Evolutionary conservation across 768 basidiomycete species (phyloP), one percentile per base, ranked within the genome.

Genomic region (Boletus tylopilopsis): DNA sequence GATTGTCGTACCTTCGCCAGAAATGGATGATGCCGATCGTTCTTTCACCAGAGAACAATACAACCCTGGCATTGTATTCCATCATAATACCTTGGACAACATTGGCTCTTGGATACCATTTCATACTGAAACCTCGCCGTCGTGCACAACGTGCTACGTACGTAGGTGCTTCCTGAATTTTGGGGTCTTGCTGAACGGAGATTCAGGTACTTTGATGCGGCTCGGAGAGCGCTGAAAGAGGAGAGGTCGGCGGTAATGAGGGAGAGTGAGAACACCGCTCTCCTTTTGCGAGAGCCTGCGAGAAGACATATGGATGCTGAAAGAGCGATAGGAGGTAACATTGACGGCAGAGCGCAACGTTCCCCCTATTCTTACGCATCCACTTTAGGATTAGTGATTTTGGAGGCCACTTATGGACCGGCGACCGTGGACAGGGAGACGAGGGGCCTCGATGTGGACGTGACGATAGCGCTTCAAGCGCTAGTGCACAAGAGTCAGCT

Each of bases 391-490:
- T 73, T 94, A 37, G 76, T 94, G 51, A 80, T 95, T 60, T 63
- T 83, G 55, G 81, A 85, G 51, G 92, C 90, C 19, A 75, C 69
- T 9, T 94, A 92, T 66, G 86, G 87, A 16, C 75, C 80, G 39
- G 68, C 73, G 23, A 75, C 77, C 59, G 67, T 66, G 47, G 76
- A 75, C 45, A 73, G 74, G 44, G 78, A 74, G 46, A 71, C 73
- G 9, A 72, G 77, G 50, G 80, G 79, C 44, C 73, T 88, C 25
- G 70, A 76, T 37, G 72, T 90, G 39, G 85, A 94, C 64, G 90
- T 94, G 34, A 90, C 87, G 5, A 72, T 88, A 36, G 81, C 92
- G 6, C 64, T 94, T 43, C 92, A 94, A 71, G 83, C 87, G 18
- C 73, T 94, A 19, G 88, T 95, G 42, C 77, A 80, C 58, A 78